Percentiles rank a stretch among this genome's conserved stretches.
phyloP scores from a whole-genome alignment of 495 filamentous ascomycete genomes.

The Annulohypoxylon stygium region DNA sequence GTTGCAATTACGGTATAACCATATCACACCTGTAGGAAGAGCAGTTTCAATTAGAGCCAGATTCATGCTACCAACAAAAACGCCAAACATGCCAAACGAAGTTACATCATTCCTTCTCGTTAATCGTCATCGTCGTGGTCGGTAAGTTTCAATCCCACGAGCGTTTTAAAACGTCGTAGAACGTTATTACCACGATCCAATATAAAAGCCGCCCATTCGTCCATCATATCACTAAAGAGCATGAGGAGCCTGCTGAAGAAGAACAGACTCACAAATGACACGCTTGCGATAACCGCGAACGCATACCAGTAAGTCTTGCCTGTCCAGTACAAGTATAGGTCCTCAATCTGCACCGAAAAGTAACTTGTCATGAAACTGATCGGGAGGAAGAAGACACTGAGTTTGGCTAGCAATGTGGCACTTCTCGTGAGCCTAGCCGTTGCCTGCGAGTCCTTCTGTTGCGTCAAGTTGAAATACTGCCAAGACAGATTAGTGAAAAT shows the following conservation, averaged over 20 bases:
- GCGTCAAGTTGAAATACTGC: slow-evolving; percentile 89
- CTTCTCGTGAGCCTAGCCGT: slow-evolving; percentile 83
- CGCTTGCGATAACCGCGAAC: slow-evolving; percentile 75
- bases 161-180: slow-evolving; percentile 7
- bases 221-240: slow-evolving; percentile 63
- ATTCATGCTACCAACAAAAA: slow-evolving; percentile 9
- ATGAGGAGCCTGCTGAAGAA: slow-evolving; percentile 64
- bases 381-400: slow-evolving; percentile 86
- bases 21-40: neutral
- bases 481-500: slow-evolving; percentile 34
- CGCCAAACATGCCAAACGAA: neutral
- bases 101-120: slow-evolving; percentile 7
- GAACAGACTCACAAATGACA: slow-evolving; percentile 72
- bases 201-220: slow-evolving; percentile 51
- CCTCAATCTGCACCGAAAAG: slow-evolving; percentile 78
- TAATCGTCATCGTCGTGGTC: slow-evolving; percentile 32
- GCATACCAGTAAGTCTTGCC: slow-evolving; percentile 76
- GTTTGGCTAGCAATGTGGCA: slow-evolving; percentile 85
- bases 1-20: neutral
- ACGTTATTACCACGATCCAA: slow-evolving; percentile 31
- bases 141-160: slow-evolving; percentile 27
- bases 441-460: slow-evolving; percentile 83
- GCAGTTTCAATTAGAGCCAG: neutral
- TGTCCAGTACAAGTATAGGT: slow-evolving; percentile 69
- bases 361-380: slow-evolving; percentile 88